Conservation (phyloP, 176 grass and related monocot species). For the Cenchrus purpureus region DNA sequence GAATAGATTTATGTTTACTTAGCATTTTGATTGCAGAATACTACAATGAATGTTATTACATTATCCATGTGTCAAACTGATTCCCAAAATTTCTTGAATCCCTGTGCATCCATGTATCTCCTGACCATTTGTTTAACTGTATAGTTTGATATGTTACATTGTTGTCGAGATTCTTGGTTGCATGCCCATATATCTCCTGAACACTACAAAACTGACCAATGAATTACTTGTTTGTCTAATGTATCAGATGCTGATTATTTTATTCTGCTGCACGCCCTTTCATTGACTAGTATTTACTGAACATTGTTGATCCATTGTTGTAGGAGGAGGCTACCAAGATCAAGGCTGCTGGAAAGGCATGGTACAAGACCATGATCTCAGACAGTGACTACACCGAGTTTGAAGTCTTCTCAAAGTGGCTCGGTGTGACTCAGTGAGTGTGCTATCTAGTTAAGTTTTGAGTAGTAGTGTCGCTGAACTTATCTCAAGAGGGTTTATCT, state of each 20-base stretch:
- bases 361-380: conserved; percentile 91
- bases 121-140: background rate
- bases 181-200: too few species aligned
- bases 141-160: background rate
- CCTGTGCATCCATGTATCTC: background rate
- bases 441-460: conserved; percentile 45
- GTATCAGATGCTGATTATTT: background rate
- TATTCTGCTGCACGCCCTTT: background rate
- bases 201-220: background rate
- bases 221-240: background rate
- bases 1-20: background rate
- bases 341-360: conserved; percentile 67
- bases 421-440: conserved; percentile 68
- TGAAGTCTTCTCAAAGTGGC: conserved; percentile 87
- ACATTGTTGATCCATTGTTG: background rate
- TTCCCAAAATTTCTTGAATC: background rate
- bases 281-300: background rate
- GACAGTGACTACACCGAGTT: conserved; percentile 79
- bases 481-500: background rate
- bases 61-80: background rate
- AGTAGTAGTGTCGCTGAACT: conserved; percentile 28
- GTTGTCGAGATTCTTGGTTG: background rate
- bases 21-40: background rate
- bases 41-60: background rate
- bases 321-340: conserved; percentile 53